Base-by-base conservation (phyloP, 2,329 filamentous ascomycete genomes). In the Aschersonia sp. region DNA sequence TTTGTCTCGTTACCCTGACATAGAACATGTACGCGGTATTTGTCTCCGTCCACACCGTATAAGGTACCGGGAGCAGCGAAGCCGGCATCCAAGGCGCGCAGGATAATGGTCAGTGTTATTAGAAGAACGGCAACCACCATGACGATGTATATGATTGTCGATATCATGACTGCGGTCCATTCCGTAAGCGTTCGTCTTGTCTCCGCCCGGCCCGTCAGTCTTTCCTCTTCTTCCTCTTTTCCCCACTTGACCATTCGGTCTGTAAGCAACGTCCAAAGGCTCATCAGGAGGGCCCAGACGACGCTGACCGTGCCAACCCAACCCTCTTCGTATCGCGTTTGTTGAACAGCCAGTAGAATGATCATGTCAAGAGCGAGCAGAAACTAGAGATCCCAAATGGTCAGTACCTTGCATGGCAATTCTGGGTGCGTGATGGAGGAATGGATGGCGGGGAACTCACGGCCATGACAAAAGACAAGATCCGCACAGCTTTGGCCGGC, bases 271-370 rank as follows among this genome's bases (percentile, higher is more conserved):
- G 84, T 84, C 80, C 88, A 97, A 3, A 85, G 62, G 38, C 84
- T 77, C 60, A 94, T 86, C 44, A 92, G 54, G 3, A 88, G 72
- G 20, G 87, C 85, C 89, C 73, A 96, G 12, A 87, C 67, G 3
- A 91, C 84, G 42, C 85, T 92, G 7, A 78, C 80, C 48, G 92
- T 84, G n/a, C 92, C 92, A 1, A 92, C 82, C 83, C 89, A 94
- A 32, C 87, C 84, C 65, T 97, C 91, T 62, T 96, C 89, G 28
- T 83, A 72, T 10, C 91, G 77, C 12, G 91, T 75, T 53, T 79
- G 77, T 45, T 80, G 71, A 1, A 95, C 86, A 0, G 84, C 73
- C 3, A 94, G 65, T 40, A 94, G 84, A 47, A 97, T 73, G 56
- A 94, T 80, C 66, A 85, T 77, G 60, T 95, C 79, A 43, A 91